These are phyloP conservation scores for Aspergillus eucalypticola DNA, from an alignment of 2,329 filamentous ascomycete species.

Conservation along the genomic window DNA sequence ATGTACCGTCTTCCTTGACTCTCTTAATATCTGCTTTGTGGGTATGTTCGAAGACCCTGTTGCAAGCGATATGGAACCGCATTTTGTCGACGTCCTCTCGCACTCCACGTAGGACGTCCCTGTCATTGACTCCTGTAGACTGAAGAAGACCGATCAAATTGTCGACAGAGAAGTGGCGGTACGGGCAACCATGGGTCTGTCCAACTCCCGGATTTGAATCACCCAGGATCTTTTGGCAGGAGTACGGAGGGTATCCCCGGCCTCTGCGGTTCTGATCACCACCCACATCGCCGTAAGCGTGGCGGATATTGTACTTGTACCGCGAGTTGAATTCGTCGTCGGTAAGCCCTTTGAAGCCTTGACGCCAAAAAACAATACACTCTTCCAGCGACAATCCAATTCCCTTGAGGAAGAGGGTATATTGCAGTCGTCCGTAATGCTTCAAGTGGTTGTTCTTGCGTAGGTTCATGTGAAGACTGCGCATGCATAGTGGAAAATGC, in stretches of 20 bases:
- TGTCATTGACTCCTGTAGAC: constrained; percentile 75
- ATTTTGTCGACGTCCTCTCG: constrained; percentile 85
- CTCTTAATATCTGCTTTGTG: constrained; percentile 78
- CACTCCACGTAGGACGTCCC: constrained; percentile 74
- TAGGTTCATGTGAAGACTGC: constrained; percentile 80
- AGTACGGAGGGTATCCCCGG: constrained; percentile 85
- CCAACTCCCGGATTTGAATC: constrained; percentile 84
- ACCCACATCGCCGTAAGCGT: constrained; percentile 91
- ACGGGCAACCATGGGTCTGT: constrained; percentile 94
- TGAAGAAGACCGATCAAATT: constrained; percentile 79
- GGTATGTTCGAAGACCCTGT: constrained; percentile 85
- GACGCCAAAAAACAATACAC: constrained; percentile 87
- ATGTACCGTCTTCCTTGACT: constrained; percentile 72
- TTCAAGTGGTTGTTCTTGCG: constrained; percentile 89
- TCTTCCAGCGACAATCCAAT: constrained; percentile 92
- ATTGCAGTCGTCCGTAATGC: constrained; percentile 90
- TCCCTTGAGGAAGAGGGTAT: constrained; percentile 94
- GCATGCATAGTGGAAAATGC: constrained; percentile 93
- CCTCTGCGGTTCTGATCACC: constrained; percentile 86
- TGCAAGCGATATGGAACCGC: constrained; percentile 93
- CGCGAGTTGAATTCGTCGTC: constrained; percentile 98
- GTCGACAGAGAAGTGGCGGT: constrained; percentile 85
- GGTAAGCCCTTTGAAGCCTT: constrained; percentile 78
- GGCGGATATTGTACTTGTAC: constrained; percentile 95
- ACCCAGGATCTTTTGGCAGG: constrained; percentile 90